Evolutionary conservation across 192 early-diverging fungal genomes (phyloP).

Genomic region (Gonapodya prolifera): DNA sequence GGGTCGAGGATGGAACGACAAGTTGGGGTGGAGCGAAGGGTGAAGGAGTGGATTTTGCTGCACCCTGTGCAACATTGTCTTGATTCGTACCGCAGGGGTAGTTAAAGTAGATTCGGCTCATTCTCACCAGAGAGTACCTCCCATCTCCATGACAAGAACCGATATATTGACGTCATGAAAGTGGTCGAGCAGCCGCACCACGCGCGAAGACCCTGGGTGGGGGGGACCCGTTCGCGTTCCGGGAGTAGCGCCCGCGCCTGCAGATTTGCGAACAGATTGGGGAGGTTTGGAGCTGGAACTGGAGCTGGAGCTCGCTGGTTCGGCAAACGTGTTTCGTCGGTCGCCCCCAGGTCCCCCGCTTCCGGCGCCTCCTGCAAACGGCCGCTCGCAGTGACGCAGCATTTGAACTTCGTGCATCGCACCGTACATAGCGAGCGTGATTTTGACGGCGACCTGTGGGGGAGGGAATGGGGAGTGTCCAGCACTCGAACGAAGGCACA

Average conservation of each 20-base stretch:
- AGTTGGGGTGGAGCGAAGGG: not conserved
- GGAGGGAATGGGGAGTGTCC: not conserved
- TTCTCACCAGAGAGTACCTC: not conserved
- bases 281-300: not conserved
- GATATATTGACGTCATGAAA: not conserved
- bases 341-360: not conserved
- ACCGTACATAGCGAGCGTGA: constrained; percentile 4
- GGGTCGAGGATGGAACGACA: not conserved
- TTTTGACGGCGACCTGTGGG: not conserved
- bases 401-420: not conserved
- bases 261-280: not conserved
- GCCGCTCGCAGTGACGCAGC: constrained; percentile 3
- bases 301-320: not conserved
- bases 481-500: not conserved
- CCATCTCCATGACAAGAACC: not conserved
- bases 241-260: not conserved
- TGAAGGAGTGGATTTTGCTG: not conserved
- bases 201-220: not conserved
- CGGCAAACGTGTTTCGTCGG: not conserved
- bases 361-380: not conserved
- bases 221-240: not conserved
- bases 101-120: not conserved
- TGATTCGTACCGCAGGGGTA: not conserved
- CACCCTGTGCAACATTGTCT: not conserved
- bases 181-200: not conserved